Percentiles rank a stretch among this genome's conserved stretches.
phyloP scores from a whole-genome alignment of 257 asterid species.

The Penstemon davidsonii region DNA sequence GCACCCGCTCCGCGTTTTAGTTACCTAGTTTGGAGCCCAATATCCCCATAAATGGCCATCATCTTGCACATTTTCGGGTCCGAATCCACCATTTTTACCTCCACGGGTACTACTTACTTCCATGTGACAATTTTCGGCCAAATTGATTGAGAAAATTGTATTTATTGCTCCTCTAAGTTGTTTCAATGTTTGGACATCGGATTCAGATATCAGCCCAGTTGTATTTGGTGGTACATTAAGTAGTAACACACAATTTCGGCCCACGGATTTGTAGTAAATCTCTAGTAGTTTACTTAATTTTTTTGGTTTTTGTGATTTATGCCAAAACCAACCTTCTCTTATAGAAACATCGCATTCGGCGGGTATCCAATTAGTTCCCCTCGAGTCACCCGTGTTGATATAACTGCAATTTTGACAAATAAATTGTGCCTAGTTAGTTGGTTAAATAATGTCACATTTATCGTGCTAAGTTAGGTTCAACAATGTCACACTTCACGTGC shows the following conservation, averaged over 20 bases:
- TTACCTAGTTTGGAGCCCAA: conserved; percentile 74
- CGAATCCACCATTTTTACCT: conserved; percentile 50
- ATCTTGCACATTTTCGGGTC: conserved; percentile 62
- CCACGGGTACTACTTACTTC: conserved; percentile 74
- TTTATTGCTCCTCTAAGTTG: conserved; percentile 62
- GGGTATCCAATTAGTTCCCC: conserved; percentile 85
- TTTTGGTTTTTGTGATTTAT: conserved; percentile 70
- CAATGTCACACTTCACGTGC: too few relatives aligned
- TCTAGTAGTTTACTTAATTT: conserved; percentile 51
- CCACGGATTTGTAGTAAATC: conserved; percentile 87
- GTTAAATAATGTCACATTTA: conserved; percentile 2
- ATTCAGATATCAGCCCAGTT: conserved; percentile 64
- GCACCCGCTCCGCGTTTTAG: too few relatives aligned
- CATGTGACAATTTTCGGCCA: conserved; percentile 47
- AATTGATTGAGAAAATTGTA: conserved; percentile 51
- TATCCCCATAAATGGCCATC: conserved; percentile 79
- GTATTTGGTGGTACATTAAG: conserved; percentile 89
- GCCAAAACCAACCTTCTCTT: conserved; percentile 94
- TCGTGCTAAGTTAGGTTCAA: not conserved
- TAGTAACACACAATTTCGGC: conserved; percentile 76
- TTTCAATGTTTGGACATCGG: conserved; percentile 57
- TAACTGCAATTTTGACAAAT: conserved; percentile 50
- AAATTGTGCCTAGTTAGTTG: too few relatives aligned
- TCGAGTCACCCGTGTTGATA: conserved; percentile 75
- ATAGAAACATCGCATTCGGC: conserved; percentile 95